phyloP scores from a whole-genome alignment of 345 rosid species.

The Eucalyptus victrix region DNA sequence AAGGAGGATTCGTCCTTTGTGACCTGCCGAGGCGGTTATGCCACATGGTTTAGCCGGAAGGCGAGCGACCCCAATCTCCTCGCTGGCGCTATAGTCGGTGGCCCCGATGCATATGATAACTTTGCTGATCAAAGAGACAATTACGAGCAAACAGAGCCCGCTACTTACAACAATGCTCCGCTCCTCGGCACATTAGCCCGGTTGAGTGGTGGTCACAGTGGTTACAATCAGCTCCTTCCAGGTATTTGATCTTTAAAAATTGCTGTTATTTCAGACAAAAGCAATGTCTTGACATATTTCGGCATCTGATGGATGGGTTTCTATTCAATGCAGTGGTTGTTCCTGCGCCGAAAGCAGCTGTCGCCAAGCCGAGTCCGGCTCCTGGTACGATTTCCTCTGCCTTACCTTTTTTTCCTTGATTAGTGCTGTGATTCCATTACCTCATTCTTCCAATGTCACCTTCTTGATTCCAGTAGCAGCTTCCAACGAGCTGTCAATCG shows the following conservation, averaged over 20 bases:
- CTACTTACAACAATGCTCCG: conserved; percentile 97
- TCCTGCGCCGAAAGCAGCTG: conserved; percentile 34
- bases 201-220: conserved; percentile 51
- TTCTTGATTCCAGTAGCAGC: conserved; percentile 27
- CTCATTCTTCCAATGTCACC: not conserved
- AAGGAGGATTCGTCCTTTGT: conserved; percentile 58
- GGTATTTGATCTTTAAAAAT: conserved; percentile 11
- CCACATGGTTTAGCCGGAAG: conserved; percentile 74
- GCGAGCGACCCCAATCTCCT: conserved; percentile 83
- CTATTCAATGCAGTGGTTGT: conserved; percentile 19
- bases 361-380: conserved; percentile 32
- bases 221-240: conserved; percentile 88
- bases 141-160: conserved; percentile 97
- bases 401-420: not conserved
- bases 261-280: not conserved
- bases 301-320: not conserved
- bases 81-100: conserved; percentile 89
- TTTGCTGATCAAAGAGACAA: conserved; percentile 92
- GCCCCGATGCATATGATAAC: conserved; percentile 93
- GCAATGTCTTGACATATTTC: not conserved
- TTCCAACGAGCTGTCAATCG: conserved; percentile 37
- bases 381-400: conserved; percentile 31
- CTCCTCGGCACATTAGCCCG: conserved; percentile 84
- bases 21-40: conserved; percentile 91
- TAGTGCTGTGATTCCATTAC: not conserved